These are phyloP conservation scores for Coemansia sp. DNA, from an alignment of 192 early-diverging fungal genomes.

Conservation along the genomic window DNA sequence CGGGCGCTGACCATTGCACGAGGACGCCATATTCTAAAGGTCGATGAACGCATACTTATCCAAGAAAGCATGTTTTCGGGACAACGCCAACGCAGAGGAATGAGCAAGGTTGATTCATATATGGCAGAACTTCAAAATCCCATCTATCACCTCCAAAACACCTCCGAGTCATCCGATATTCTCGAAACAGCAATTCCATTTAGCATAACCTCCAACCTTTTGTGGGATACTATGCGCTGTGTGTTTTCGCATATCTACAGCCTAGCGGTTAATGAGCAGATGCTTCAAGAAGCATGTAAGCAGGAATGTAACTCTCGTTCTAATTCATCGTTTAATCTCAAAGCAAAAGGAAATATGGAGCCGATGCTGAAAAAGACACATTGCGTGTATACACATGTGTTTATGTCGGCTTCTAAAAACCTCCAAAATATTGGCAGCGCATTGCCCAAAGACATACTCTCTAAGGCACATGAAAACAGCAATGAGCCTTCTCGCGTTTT, in stretches of 20 bases:
- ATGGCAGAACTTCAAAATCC: constrained; percentile 13
- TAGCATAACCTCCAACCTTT: constrained; percentile 27
- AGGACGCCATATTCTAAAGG: constrained; percentile 31
- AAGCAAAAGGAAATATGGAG: constrained; percentile 1
- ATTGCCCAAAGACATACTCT: constrained; percentile 3
- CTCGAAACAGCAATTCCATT: constrained; percentile 32
- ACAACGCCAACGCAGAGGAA: constrained; percentile 30
- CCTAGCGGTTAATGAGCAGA: constrained; percentile 8
- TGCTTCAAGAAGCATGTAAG: constrained; percentile 3
- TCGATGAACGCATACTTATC: constrained; percentile 39
- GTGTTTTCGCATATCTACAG: constrained; percentile 13
- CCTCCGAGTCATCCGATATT: background rate
- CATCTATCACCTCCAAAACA: constrained; percentile 12
- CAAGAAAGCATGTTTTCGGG: constrained; percentile 52
- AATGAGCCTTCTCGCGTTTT: constrained; percentile 12
- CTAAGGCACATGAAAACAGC: constrained; percentile 1
- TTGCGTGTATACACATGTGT: constrained; percentile 15
- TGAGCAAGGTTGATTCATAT: constrained; percentile 40
- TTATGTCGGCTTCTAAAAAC: constrained; percentile 10
- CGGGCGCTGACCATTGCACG: constrained; percentile 39
- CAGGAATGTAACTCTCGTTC: constrained; percentile 7
- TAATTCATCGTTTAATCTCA: constrained; percentile 1
- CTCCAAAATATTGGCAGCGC: constrained; percentile 13
- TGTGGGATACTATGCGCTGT: constrained; percentile 32
- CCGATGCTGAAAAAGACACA: constrained; percentile 11